Base-by-base conservation (phyloP, 1,284 basidiomycete genomes). In the Fomitopsis pinicola region DNA sequence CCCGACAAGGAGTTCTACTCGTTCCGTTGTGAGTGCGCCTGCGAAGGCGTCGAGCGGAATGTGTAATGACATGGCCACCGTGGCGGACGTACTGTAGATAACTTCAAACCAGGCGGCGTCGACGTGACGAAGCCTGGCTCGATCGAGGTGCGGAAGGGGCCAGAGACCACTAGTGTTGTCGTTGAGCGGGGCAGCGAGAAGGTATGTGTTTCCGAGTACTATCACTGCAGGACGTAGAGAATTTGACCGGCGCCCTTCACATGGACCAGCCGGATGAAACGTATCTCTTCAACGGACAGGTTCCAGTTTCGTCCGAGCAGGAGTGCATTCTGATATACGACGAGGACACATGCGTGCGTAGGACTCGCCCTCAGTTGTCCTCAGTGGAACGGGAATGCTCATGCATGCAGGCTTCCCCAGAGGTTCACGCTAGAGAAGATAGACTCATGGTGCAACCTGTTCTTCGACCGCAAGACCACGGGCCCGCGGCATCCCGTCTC, bases 291-390 rank as follows among this genome's bases (percentile, higher is more conserved):
- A 75, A 72, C 42, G 89, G 89, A 8, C 68, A 70, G 9, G 87
- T 88, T 67, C 76, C 76, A 5, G 72, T 80, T 2, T 79, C 85
- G 3, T 88, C 84, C 68, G 87, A 91, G 50, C 79, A 79, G 64
- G 89, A 91, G 54, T 92, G 90, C 65, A 82, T 92, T 7, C 75
- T 92, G 53, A 87, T 92, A 53, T 91, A 85, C 68, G 89, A 92
- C 68, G 88, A 89, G 67, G 85, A 84, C 59, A 77, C 81, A 55
- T 82, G 82, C 62, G 89, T 89, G 67, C 69, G 85, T 77, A 22
- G 54, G 45, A 55, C 5, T 54, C 3, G 38, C 12, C 3, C 38
- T 14, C 38, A 40, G 8, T 12, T 4, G 3, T 8, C 30, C 30
- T 33, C 30, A 40, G 38, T 15, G 38, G 9, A 40, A 40, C 2